Conservation (phyloP, 768 basidiomycete genomes). For the Leucosporidium creatinivorum region DNA sequence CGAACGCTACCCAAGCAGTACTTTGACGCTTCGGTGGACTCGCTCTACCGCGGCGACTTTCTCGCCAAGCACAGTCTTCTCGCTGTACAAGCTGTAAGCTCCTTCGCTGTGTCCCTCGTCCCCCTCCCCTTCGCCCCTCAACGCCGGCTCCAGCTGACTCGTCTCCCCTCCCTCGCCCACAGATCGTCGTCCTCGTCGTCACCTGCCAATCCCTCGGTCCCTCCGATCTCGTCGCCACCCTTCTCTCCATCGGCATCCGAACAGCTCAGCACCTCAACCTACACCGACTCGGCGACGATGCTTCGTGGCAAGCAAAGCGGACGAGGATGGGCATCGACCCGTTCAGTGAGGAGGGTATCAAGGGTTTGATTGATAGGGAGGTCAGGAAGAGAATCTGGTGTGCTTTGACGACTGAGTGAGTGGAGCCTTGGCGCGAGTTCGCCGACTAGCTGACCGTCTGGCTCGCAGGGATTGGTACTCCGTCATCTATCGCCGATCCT, state of each 20-base stretch:
- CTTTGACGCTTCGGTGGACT: conserved; percentile 24
- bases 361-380: conserved; percentile 26
- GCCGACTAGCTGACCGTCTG: too few species aligned
- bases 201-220: conserved; percentile 4
- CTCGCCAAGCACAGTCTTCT: conserved; percentile 20
- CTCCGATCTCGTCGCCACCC: conserved; percentile 26
- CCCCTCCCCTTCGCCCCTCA: neutral
- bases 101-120: neutral
- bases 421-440: neutral
- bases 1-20: conserved; percentile 6
- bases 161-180: conserved; percentile 10
- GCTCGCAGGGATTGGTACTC: conserved; percentile 22
- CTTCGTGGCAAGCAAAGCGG: conserved; percentile 21
- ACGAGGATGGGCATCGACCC: conserved; percentile 22
- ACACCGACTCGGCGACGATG: conserved; percentile 23
- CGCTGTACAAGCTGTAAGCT: neutral
- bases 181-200: conserved; percentile 19
- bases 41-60: conserved; percentile 21
- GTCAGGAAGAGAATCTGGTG: conserved; percentile 30
- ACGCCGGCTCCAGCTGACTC: neutral
- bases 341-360: conserved; percentile 12
- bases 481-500: conserved; percentile 17
- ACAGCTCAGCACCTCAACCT: conserved; percentile 21
- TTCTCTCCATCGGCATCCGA: conserved; percentile 24
- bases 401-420: conserved; percentile 15